Evolutionary conservation across 2,329 filamentous ascomycete genomes (phyloP).

Genomic region (Cladophialophora yegresii): DNA sequence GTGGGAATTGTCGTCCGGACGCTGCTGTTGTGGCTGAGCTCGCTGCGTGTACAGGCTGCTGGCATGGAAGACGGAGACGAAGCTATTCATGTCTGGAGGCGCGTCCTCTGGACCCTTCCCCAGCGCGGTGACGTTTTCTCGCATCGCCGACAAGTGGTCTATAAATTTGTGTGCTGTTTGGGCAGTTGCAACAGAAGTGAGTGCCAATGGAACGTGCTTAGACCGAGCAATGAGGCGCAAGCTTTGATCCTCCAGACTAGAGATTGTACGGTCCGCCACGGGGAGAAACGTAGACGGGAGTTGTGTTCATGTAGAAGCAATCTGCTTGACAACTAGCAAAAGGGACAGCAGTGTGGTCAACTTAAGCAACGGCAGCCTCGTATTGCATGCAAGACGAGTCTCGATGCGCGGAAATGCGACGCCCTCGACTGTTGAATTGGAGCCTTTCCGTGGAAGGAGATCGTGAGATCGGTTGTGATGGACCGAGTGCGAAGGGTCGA

Average conservation of each 20-base stretch:
- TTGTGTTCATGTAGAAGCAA: not conserved
- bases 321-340: not conserved
- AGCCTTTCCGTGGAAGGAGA: not conserved
- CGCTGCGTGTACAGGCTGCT: conserved; percentile 10
- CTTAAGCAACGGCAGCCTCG: not conserved
- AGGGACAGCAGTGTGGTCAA: not conserved
- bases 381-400: not conserved
- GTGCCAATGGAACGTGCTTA: not conserved
- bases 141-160: not conserved
- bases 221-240: not conserved
- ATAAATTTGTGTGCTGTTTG: too few species aligned
- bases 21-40: not conserved
- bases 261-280: not conserved
- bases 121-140: conserved; percentile 3
- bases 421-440: not conserved
- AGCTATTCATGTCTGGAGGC: conserved; percentile 11
- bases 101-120: not conserved
- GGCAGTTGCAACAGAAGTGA: not conserved
- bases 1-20: conserved; percentile 10
- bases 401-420: not conserved
- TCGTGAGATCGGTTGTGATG: not conserved
- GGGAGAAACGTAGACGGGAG: not conserved
- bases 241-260: not conserved
- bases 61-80: conserved; percentile 21
- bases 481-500: not conserved